Evolutionary conservation across 1,284 basidiomycete genomes (phyloP), one percentile per base, ranked within the genome.

Genomic region (Ustilago loliicola): DNA sequence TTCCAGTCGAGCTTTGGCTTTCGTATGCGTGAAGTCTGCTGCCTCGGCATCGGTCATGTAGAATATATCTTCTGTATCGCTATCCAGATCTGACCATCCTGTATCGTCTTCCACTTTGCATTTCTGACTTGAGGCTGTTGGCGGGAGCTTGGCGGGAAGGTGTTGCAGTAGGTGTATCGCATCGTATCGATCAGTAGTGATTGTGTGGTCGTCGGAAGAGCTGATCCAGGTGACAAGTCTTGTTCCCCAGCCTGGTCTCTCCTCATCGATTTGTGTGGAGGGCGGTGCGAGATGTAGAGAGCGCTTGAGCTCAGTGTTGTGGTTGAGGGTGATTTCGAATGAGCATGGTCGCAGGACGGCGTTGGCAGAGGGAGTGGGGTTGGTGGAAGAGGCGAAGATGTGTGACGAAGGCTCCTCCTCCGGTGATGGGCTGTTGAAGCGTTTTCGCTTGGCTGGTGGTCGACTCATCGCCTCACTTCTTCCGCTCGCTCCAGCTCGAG

Each of bases 41-140:
- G 61, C 67, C 48, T 75, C 72, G 23, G 11, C 6, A 15, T 56
- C 50, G 40, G 67, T 61, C 55, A 75, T 55, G 50, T 60, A 75
- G 61, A 75, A 75, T 4, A 71, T 9, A 25, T 75, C 67, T 54
- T 75, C 72, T 5, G 61, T 30, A n/a, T 75, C 72, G 45, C 64
- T 64, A 27, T 66, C 64, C 6, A 75, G 61, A 15, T 71, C 72
- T 8, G 72, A 75, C 62, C 63, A 75, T n/a, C 64, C 72, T 0
- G 45, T n/a, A 3, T 57, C 64, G 6, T 59, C 60, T 6, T 34
- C 54, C n/a, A n/a, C 30, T 21, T 29, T 30, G 13, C 48, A 30
- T 8, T n/a, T 17, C 11, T 25, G 36, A 5, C 1, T 10, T n/a
- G 36, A 19, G 55, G 7, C 21, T 54, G n/a, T 8, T 15, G 11